Percentiles rank a stretch among this genome's conserved stretches.
These are phyloP conservation scores for Glycine latifolia DNA, from an alignment of 306 rosid genomes.

Conservation along the genomic window DNA sequence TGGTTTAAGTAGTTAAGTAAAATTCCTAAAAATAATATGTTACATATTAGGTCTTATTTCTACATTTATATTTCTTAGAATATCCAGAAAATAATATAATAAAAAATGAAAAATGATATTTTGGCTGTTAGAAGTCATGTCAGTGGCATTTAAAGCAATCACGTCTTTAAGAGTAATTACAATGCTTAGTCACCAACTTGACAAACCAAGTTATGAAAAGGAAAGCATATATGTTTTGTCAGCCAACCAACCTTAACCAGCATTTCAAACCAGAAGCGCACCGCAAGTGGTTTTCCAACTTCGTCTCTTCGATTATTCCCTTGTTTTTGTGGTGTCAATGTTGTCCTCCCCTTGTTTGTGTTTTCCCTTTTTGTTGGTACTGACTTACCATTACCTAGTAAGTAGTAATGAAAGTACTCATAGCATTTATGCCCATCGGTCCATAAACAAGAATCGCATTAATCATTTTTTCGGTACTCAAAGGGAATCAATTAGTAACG, in stretches of 20 bases:
- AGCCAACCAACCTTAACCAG: conserved; percentile 36
- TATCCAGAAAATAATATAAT: neutral
- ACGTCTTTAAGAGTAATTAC: conserved; percentile 28
- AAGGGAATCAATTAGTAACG: conserved; percentile 31
- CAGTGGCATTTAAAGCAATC: conserved; percentile 35
- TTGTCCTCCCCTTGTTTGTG: no score
- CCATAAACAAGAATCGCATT: conserved; percentile 30
- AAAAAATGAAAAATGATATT: neutral
- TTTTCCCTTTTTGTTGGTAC: conserved; percentile 18
- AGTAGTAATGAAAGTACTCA: neutral
- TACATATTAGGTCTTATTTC: neutral
- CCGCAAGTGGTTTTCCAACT: conserved; percentile 43
- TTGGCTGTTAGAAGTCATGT: conserved; percentile 31
- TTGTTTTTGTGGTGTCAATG: no score
- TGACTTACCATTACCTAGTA: neutral
- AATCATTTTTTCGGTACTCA: conserved; percentile 26
- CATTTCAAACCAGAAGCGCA: neutral
- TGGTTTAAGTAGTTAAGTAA: no score
- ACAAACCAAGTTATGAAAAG: conserved; percentile 26
- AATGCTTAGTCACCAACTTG: conserved; percentile 33
- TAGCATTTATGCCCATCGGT: neutral
- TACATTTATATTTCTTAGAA: no score
- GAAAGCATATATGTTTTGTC: neutral
- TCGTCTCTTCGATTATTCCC: neutral
- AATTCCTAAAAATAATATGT: no score